These are phyloP conservation scores for Penicillium paradoxum DNA, from an alignment of 495 filamentous ascomycete genomes.

Conservation along the genomic window DNA sequence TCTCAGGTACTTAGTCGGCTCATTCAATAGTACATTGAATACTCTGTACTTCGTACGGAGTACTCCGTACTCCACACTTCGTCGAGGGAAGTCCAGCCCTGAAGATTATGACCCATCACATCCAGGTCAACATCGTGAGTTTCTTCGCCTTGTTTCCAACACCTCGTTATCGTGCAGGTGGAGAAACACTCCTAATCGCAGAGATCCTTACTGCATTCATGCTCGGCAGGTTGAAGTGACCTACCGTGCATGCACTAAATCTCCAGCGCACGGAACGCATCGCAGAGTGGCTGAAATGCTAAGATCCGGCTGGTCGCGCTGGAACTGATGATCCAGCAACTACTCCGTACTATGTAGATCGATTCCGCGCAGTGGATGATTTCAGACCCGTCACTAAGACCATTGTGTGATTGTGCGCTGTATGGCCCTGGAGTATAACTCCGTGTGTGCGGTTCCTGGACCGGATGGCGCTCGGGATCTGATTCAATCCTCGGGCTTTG, in stretches of 20 bases:
- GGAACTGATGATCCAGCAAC: constrained; percentile 18
- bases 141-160: background rate
- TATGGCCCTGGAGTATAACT: background rate
- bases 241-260: constrained; percentile 29
- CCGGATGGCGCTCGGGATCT: background rate
- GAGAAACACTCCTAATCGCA: background rate
- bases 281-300: constrained; percentile 25
- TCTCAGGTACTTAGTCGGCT: no score
- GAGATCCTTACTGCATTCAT: constrained; percentile 9
- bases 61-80: no score
- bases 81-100: background rate
- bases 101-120: background rate
- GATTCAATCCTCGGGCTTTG: background rate
- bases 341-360: constrained; percentile 20
- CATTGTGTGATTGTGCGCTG: constrained; percentile 9
- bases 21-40: no score
- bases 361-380: constrained; percentile 19
- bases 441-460: background rate
- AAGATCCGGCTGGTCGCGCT: constrained; percentile 18
- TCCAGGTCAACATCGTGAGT: background rate
- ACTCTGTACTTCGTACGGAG: no score
- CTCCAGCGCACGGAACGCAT: constrained; percentile 22
- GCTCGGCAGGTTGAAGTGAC: constrained; percentile 21
- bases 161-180: background rate
- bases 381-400: constrained; percentile 16